Conservation (phyloP, 805 yeast species). For the Groenewaldozyma tartarivorans region DNA sequence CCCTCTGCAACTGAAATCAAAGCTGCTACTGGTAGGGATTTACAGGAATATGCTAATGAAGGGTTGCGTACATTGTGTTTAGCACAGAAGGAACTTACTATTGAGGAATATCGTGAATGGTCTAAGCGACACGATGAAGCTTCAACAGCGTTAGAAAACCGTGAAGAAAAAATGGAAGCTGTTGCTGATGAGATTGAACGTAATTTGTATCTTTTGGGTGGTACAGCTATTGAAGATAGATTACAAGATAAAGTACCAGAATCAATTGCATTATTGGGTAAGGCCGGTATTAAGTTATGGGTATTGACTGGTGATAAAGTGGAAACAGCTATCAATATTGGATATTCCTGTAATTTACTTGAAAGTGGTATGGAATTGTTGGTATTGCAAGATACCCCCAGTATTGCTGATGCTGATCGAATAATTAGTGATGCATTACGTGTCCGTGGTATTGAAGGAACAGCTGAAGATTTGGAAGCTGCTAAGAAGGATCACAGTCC, state of each 20-base stretch:
- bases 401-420: slow-evolving; percentile 20
- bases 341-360: slow-evolving; percentile 65
- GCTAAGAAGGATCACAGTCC: slow-evolving; percentile 58
- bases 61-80: slow-evolving; percentile 71
- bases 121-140: slow-evolving; percentile 41
- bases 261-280: slow-evolving; percentile 52
- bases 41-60: slow-evolving; percentile 64
- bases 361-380: slow-evolving; percentile 60
- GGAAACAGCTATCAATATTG: slow-evolving; percentile 78
- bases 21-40: slow-evolving; percentile 48
- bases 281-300: slow-evolving; percentile 76
- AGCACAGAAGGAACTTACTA: slow-evolving; percentile 45
- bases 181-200: slow-evolving; percentile 53
- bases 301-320: slow-evolving; percentile 76
- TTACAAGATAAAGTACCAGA: slow-evolving; percentile 73
- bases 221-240: slow-evolving; percentile 76
- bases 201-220: slow-evolving; percentile 52
- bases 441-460: slow-evolving; percentile 35
- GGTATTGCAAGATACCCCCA: slow-evolving; percentile 35
- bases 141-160: slow-evolving; percentile 41
- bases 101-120: slow-evolving; percentile 41
- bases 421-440: slow-evolving; percentile 36
- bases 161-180: slow-evolving; percentile 48
- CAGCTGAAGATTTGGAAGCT: slow-evolving; percentile 34
- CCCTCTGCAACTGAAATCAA: slow-evolving; percentile 31